Evolutionary conservation across 768 basidiomycete species (phyloP), one percentile per base, ranked within the genome.

Genomic region (Tephrocybe sp.): DNA sequence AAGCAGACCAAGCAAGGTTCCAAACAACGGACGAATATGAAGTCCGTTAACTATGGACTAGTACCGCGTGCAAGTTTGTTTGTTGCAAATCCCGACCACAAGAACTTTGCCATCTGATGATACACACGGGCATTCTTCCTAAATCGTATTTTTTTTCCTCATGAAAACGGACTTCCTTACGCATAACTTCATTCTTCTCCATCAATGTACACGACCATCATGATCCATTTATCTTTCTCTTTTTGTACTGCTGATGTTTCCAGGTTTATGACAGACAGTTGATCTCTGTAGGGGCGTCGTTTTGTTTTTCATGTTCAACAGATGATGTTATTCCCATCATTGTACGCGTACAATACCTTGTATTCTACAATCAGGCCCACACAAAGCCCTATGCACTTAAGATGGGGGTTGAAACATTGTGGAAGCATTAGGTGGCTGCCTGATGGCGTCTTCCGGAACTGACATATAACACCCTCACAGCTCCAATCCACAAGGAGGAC

Each of bases 41-140:
- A 60, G 12, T 65, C 63, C 35, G 70, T 83, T 30, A 73, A 78
- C 22, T 91, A 90, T 62, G 87, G 87, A 11, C 74, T 90, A 27
- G 83, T 76, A 28, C 80, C 82, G 19, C 76, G 78, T 52, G 67
- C 79, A 16, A 80, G 80, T 53, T 71, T 92, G 25, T 91, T 80
- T 56, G 75, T 92, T 44, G 86, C 86, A 19, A 91, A 92, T 65
- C 88, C 89, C 15, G 84, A 86, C 59, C 59, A 69, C 45, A n/a
- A 59, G 66, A 39, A 54, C 49, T 2, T 52, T 36, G 26, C 54
- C 58, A 37, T 62, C 61, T 27, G 51, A 47, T 13, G 56, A 58
- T 16, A 27, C 39, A n/a, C n/a, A n/a, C n/a, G n/a, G n/a, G n/a
- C n/a, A n/a, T 21, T 41, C 18, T 21, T 60, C 58, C 13, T 61